Base-by-base conservation (phyloP, 176 grass and related monocot species). In the Paspalum notatum region DNA sequence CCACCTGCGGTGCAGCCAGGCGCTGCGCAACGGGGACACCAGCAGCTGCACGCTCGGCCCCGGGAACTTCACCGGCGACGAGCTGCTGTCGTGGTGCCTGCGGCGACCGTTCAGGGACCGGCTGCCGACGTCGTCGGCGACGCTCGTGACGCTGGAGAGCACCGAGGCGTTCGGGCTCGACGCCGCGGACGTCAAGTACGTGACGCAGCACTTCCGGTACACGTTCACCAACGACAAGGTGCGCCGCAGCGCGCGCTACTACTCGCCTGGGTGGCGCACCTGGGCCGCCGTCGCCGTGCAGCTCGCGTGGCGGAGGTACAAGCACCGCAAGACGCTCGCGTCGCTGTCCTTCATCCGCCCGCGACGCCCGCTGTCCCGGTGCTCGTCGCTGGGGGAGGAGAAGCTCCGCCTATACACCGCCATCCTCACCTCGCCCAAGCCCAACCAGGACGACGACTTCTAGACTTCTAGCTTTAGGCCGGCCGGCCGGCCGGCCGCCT, bases 41-140 rank as follows among this genome's bases (percentile, higher is more conserved):
- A 98, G 95, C 85, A 79, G 66, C 80, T 98, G 95, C 90, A 98
- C 78, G 86, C 83, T 98, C 12, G 95, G 95, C 0, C 92, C 95
- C 0, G 92, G 95, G 2, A 98, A 98, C 87, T 98, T 95, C 90
- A 93, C 49, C 18, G 90, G 95, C 4, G 95, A 98, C 78, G 95
- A 98, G 90, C 88, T 98, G 51, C 75, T 98, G 71, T 89, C 95
- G 20, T 98, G 95, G 95, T 98, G 95, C 88, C 81, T 98, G 37
- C 78, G 95, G 0, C 88, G 92, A 2, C 92, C 92, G 12, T 95
- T 95, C 86, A 15, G 71, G 63, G 95, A 93, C 45, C 81, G 89
- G 1, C 84, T 98, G 15, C 95, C 95, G 27, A 82, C 92, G 40
- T 93, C 95, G 66, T 95, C 92, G 43, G 76, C 87, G 12, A 98